phyloP scores from a whole-genome alignment of 257 asterid genomes.

The Cynanchum wilfordii region DNA sequence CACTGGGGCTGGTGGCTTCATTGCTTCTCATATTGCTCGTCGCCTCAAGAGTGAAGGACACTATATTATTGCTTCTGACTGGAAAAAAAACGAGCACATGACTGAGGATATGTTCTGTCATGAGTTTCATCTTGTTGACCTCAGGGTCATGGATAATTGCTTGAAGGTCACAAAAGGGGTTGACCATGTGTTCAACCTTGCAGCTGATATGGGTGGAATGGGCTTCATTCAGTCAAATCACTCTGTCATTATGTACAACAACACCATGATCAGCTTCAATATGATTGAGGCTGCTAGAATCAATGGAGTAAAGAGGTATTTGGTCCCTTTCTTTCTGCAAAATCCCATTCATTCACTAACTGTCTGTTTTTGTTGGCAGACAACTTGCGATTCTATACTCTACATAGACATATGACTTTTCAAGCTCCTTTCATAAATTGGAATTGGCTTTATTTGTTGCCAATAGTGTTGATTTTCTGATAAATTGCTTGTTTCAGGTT shows the following conservation, averaged over 20 bases:
- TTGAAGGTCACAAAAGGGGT: slow-evolving; percentile 68
- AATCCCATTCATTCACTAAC: neutral
- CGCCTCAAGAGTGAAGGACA: slow-evolving; percentile 92
- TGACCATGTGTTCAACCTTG: slow-evolving; percentile 83
- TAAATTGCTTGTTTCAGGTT: slow-evolving; percentile 41
- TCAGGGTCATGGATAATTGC: slow-evolving; percentile 93
- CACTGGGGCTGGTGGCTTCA: slow-evolving; percentile 89
- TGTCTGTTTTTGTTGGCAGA: neutral
- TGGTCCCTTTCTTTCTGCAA: neutral
- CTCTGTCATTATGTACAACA: slow-evolving; percentile 87
- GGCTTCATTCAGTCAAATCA: slow-evolving; percentile 95
- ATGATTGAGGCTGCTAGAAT: slow-evolving; percentile 91
- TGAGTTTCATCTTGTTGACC: slow-evolving; percentile 87
- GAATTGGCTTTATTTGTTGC: neutral
- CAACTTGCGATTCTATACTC: neutral
- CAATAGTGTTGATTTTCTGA: slow-evolving; percentile 4
- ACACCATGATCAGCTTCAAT: slow-evolving; percentile 89
- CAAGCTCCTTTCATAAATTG: neutral
- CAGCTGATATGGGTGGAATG: slow-evolving; percentile 98
- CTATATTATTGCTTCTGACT: slow-evolving; percentile 80
- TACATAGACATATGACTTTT: neutral
- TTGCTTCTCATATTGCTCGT: slow-evolving; percentile 88
- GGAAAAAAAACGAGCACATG: slow-evolving; percentile 97
- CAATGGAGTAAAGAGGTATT: slow-evolving; percentile 69
- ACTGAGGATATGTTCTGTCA: slow-evolving; percentile 88